Conservation (phyloP, 202 grass and related monocot species). For the Bolboschoenoplectus hybrid region DNA sequence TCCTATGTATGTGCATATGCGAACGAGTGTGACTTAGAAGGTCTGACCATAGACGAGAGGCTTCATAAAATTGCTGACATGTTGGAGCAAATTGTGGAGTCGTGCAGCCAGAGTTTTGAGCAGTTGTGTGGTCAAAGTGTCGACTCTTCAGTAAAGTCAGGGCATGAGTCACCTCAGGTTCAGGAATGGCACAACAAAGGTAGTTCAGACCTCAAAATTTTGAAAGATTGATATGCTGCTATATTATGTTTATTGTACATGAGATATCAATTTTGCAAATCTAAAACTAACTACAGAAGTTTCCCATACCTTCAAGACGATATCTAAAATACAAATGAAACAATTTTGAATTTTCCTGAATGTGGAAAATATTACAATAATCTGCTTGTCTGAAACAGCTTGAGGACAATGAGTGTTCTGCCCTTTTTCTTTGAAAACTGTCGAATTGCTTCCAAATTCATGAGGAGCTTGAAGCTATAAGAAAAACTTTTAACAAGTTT, state of each 20-base stretch:
- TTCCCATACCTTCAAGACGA: background rate
- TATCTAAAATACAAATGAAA: constrained; percentile 5
- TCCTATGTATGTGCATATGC: constrained; percentile 51
- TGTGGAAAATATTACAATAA: background rate
- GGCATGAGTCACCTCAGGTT: constrained; percentile 34
- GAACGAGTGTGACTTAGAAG: constrained; percentile 43
- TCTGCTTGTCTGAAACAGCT: background rate
- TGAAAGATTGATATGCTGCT: background rate
- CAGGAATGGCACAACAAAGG: constrained; percentile 44
- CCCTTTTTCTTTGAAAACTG: too few relatives aligned
- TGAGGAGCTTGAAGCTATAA: background rate
- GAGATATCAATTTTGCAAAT: background rate
- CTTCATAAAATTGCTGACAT: constrained; percentile 44
- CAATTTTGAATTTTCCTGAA: background rate
- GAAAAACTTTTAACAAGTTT: background rate
- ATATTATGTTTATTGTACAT: constrained; percentile 7
- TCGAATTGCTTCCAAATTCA: constrained; percentile 1
- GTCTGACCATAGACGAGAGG: constrained; percentile 35
- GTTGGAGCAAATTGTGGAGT: constrained; percentile 44
- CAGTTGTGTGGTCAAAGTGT: constrained; percentile 34
- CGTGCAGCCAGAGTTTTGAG: constrained; percentile 1
- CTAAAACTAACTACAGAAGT: background rate
- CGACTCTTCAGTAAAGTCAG: constrained; percentile 9
- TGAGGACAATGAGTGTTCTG: background rate
- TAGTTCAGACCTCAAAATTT: background rate